Conservation (phyloP, 495 filamentous ascomycete genomes). For the Aspergillus sparsus region DNA sequence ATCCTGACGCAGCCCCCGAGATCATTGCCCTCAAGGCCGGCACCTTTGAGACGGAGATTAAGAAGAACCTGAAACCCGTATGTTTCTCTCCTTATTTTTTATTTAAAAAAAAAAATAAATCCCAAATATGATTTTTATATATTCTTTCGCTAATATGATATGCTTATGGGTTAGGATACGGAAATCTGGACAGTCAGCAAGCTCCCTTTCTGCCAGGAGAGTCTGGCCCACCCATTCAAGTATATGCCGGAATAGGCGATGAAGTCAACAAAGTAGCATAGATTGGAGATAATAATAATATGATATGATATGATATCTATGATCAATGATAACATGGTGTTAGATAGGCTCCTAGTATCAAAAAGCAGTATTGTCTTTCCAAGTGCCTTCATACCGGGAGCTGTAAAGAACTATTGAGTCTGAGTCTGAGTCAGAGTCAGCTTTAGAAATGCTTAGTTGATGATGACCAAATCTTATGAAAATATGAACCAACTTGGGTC, state of each 20-base stretch:
- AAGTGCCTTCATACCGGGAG: too few species aligned
- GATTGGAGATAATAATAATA: conserved; percentile 15
- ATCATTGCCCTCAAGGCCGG: conserved; percentile 72
- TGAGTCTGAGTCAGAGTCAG: too few species aligned
- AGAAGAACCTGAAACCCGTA: conserved; percentile 68
- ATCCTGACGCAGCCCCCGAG: conserved; percentile 64
- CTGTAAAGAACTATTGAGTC: too few species aligned
- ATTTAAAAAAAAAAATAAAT: not conserved
- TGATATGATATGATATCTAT: not conserved
- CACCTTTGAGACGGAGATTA: conserved; percentile 59
- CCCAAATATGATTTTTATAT: not conserved
- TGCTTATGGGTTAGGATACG: conserved; percentile 49
- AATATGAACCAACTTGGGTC: too few species aligned
- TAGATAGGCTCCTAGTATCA: too few species aligned
- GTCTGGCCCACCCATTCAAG: conserved; percentile 59
- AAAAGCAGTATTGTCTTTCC: too few species aligned
- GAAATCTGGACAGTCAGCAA: conserved; percentile 71
- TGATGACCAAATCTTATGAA: too few species aligned
- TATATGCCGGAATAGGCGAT: conserved; percentile 59
- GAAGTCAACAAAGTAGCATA: conserved; percentile 10
- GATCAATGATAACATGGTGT: too few species aligned
- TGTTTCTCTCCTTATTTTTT: conserved; percentile 5
- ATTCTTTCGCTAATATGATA: conserved; percentile 5
- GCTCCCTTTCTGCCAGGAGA: conserved; percentile 68
- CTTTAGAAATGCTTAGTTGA: too few species aligned